Conservation (phyloP, 2,329 filamentous ascomycete genomes). For the Ophiostoma novo-ulmi region DNA sequence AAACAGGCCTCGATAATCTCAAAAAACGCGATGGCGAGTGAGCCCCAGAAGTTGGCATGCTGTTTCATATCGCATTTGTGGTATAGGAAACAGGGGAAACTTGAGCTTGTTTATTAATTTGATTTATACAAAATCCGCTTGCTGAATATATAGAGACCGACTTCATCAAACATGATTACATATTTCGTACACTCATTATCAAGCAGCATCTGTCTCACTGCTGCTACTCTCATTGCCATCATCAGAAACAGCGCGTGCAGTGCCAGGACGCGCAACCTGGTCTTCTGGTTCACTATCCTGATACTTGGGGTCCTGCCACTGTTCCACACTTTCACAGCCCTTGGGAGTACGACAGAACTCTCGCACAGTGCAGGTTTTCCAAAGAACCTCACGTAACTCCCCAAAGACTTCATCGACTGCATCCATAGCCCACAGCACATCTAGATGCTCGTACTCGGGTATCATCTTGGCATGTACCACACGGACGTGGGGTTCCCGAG, state of each 20-base stretch:
- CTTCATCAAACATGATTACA: background rate
- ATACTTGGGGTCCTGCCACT: slow-evolving; percentile 34
- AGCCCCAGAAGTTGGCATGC: background rate
- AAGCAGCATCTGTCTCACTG: slow-evolving; percentile 16
- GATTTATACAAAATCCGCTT: background rate
- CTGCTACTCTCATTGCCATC: slow-evolving; percentile 9
- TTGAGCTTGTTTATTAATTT: background rate
- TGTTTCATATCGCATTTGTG: background rate
- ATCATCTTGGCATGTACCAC: slow-evolving; percentile 80
- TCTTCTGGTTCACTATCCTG: background rate
- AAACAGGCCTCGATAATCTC: slow-evolving; percentile 20
- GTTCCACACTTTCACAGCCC: slow-evolving; percentile 53
- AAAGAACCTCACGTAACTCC: slow-evolving; percentile 76
- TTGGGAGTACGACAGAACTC: slow-evolving; percentile 57
- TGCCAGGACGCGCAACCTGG: background rate
- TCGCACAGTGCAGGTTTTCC: slow-evolving; percentile 61
- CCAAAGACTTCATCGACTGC: slow-evolving; percentile 73
- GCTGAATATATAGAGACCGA: background rate
- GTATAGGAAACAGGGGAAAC: background rate
- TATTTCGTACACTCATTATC: background rate
- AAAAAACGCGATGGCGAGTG: background rate
- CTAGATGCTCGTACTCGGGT: slow-evolving; percentile 85
- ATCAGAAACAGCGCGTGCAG: background rate
- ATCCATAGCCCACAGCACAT: slow-evolving; percentile 94
- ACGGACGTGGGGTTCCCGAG: slow-evolving; percentile 73